These are phyloP conservation scores for Cornus florida DNA, from an alignment of 148 eudicot genomes.

Conservation along the genomic window DNA sequence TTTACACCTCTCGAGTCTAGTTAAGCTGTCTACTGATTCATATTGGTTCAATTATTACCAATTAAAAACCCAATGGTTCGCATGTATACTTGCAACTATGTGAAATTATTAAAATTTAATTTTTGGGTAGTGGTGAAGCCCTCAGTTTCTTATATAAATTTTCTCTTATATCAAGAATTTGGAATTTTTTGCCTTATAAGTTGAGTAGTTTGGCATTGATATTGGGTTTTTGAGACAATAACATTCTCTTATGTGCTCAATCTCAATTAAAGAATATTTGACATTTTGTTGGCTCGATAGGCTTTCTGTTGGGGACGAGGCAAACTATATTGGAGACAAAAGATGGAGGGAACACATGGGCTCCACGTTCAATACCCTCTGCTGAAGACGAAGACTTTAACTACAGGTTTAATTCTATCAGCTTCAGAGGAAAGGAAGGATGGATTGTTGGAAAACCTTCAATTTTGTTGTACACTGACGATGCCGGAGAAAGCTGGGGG, in stretches of 20 bases:
- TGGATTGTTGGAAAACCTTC: constrained; percentile 99
- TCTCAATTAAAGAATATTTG: neutral
- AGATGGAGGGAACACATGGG: constrained; percentile 87
- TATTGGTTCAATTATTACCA: neutral
- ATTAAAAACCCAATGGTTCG: neutral
- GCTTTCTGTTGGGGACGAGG: constrained; percentile 91
- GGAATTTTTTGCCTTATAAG: too few species aligned
- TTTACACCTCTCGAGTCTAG: too few species aligned
- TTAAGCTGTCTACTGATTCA: too few species aligned
- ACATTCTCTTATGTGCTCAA: neutral
- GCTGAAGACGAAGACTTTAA: constrained; percentile 99
- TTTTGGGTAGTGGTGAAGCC: neutral
- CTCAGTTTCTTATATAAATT: neutral
- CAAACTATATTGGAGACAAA: constrained; percentile 95
- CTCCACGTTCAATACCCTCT: constrained; percentile 71
- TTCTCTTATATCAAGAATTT: too few species aligned
- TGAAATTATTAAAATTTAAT: too few species aligned
- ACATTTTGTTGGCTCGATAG: constrained; percentile 43
- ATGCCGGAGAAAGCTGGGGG: constrained; percentile 88
- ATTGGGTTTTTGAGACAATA: neutral
- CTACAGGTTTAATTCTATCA: constrained; percentile 90
- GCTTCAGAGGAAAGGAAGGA: constrained; percentile 92
- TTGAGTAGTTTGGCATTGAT: neutral
- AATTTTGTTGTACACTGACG: constrained; percentile 77
- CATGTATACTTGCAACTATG: neutral